A percentile compares a stretch with the other conserved stretches of the same genome.
Conservation (phyloP, 192 early-diverging fungal genomes). For the Pilaira anomala region DNA sequence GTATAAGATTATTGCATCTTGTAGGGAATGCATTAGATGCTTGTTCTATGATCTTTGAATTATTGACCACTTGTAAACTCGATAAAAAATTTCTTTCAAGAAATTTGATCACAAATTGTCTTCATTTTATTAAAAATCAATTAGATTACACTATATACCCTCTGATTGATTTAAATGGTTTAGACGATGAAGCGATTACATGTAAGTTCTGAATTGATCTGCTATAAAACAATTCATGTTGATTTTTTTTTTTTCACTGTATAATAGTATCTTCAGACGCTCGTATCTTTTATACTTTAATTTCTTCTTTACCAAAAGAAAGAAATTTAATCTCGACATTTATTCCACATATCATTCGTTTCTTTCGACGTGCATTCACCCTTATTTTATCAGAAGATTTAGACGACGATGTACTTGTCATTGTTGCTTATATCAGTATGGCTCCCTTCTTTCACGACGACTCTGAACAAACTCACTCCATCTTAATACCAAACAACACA, state of each 20-base stretch:
- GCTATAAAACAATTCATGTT: neutral
- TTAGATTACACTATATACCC: slow-evolving; percentile 30
- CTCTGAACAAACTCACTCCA: neutral
- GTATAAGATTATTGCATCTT: neutral
- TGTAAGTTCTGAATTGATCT: neutral
- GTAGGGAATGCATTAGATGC: slow-evolving; percentile 15
- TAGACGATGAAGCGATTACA: neutral
- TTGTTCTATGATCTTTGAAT: neutral
- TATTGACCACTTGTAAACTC: slow-evolving; percentile 18
- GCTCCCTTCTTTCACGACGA: slow-evolving; percentile 50
- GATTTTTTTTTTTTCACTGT: neutral
- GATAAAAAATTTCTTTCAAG: slow-evolving; percentile 21
- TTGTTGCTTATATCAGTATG: slow-evolving; percentile 44
- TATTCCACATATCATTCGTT: slow-evolving; percentile 13
- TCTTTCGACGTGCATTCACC: slow-evolving; percentile 4
- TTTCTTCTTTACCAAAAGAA: neutral
- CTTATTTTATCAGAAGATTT: slow-evolving; percentile 36
- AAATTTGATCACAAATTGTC: slow-evolving; percentile 20
- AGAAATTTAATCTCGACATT: slow-evolving; percentile 2
- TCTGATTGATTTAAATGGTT: slow-evolving; percentile 8
- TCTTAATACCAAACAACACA: neutral
- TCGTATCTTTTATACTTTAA: neutral
- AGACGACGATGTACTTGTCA: slow-evolving; percentile 46
- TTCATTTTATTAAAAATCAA: slow-evolving; percentile 24
- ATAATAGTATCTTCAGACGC: neutral